phyloP scores from a whole-genome alignment of 2,329 filamentous ascomycete genomes.

The Bimuria novae-zelandiae region DNA sequence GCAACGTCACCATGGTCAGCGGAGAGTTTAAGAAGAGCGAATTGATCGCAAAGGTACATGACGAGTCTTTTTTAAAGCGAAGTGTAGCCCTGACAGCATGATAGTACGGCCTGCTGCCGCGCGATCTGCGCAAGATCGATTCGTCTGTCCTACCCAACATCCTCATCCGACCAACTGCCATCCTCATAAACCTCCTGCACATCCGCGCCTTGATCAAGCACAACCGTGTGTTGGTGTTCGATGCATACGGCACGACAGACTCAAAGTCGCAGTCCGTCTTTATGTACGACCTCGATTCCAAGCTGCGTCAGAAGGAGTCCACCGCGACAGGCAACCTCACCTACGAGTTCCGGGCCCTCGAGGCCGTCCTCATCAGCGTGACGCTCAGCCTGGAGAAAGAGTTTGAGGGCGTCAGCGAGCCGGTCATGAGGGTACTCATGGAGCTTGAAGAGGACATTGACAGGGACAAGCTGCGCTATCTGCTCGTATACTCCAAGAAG shows the following conservation, averaged over 20 bases:
- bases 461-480: conserved; percentile 84
- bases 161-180: conserved; percentile 87
- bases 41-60: conserved; percentile 82
- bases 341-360: conserved; percentile 94
- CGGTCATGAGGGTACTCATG: conserved; percentile 83
- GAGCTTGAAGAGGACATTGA: conserved; percentile 97
- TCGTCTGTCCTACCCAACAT: conserved; percentile 95
- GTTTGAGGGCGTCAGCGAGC: conserved; percentile 90
- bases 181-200: conserved; percentile 94
- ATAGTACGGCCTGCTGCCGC: conserved; percentile 87
- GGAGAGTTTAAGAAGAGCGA: conserved; percentile 98
- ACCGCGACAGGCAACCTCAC: conserved; percentile 64
- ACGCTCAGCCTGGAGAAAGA: conserved; percentile 91
- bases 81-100: conserved; percentile 15
- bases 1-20: conserved; percentile 88
- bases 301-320: conserved; percentile 77
- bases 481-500: conserved; percentile 93
- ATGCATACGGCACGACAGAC: conserved; percentile 91
- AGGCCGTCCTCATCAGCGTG: conserved; percentile 92
- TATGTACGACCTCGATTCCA: conserved; percentile 95
- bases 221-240: conserved; percentile 92
- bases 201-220: conserved; percentile 94
- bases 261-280: conserved; percentile 96
- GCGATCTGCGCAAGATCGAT: conserved; percentile 96
- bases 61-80: not conserved